A percentile compares a stretch with the other conserved stretches of the same genome.
phyloP scores from a whole-genome alignment of 2,329 filamentous ascomycete species.

The Lasiodiplodia sp. region DNA sequence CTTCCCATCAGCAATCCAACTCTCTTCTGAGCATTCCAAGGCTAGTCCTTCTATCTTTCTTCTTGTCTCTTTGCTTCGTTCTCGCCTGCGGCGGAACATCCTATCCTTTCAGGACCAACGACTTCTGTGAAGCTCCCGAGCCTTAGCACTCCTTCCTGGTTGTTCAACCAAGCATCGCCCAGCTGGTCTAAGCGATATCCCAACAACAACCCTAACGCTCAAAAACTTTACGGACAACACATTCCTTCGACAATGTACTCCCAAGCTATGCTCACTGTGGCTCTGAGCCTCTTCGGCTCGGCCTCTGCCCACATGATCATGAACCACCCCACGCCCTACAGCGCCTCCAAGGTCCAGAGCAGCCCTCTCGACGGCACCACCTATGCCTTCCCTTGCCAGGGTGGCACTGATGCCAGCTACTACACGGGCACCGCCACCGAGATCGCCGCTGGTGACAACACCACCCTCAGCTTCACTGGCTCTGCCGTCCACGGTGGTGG shows the following conservation, averaged over 20 bases:
- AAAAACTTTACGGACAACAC: slow-evolving; percentile 2
- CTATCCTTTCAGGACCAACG: slow-evolving; percentile 21
- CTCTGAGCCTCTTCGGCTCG: slow-evolving; percentile 62
- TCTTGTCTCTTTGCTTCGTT: slow-evolving; percentile 24
- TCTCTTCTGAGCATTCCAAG: slow-evolving; percentile 2
- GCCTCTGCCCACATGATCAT: slow-evolving; percentile 80
- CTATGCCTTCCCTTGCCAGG: slow-evolving; percentile 84
- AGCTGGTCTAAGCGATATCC: slow-evolving; percentile 28
- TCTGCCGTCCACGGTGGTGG: slow-evolving; percentile 86
- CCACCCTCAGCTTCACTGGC: slow-evolving; percentile 40
- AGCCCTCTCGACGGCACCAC: slow-evolving; percentile 68
- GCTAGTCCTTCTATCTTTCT: slow-evolving; percentile 27
- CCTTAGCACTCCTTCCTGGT: slow-evolving; percentile 15
- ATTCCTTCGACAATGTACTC: slow-evolving; percentile 50
- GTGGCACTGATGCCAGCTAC: slow-evolving; percentile 51
- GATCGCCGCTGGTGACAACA: slow-evolving; percentile 61
- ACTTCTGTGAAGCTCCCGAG: slow-evolving; percentile 24
- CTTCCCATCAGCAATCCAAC: slow-evolving; percentile 6
- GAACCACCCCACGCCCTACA: slow-evolving; percentile 70
- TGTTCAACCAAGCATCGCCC: slow-evolving; percentile 10
- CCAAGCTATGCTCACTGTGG: slow-evolving; percentile 58
- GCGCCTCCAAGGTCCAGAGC: slow-evolving; percentile 60
- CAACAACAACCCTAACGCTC: slow-evolving; percentile 9
- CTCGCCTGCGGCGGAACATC: slow-evolving; percentile 29
- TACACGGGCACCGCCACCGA: slow-evolving; percentile 57